phyloP scores from a whole-genome alignment of 2,329 filamentous ascomycete genomes.

The Stachybotrys chlorohalonatus region DNA sequence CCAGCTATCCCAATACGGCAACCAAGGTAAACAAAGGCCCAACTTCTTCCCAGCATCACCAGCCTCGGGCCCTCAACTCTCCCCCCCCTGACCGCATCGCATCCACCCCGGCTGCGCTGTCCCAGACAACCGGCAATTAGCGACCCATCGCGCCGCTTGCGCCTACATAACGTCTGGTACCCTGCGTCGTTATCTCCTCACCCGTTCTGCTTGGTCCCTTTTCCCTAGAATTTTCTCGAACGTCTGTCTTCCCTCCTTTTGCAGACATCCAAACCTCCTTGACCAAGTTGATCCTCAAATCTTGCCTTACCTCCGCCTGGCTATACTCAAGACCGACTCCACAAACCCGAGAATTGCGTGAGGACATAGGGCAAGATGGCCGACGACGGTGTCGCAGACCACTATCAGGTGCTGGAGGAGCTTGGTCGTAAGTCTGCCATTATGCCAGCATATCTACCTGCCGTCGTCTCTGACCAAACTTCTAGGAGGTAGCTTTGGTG shows the following conservation, averaged over 20 bases:
- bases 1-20: slow-evolving; percentile 27
- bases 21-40: slow-evolving; percentile 8
- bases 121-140: slow-evolving; percentile 22
- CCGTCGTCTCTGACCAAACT: neutral
- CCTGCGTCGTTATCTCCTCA: neutral
- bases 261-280: neutral
- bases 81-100: neutral
- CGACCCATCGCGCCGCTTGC: slow-evolving; percentile 1
- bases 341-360: slow-evolving; percentile 1
- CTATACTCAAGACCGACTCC: neutral
- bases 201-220: neutral
- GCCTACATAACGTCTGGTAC: neutral
- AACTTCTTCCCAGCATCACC: slow-evolving; percentile 24
- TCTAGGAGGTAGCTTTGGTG: slow-evolving; percentile 85
- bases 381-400: slow-evolving; percentile 63
- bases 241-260: neutral
- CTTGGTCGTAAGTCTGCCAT: slow-evolving; percentile 65
- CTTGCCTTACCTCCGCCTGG: slow-evolving; percentile 1
- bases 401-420: slow-evolving; percentile 94
- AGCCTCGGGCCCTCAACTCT: neutral
- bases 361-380: slow-evolving; percentile 34
- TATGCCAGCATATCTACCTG: neutral
- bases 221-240: neutral
- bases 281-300: neutral
- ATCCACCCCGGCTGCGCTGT: slow-evolving; percentile 12